Evolutionary conservation across 345 rosid genomes (phyloP).

Genomic region (Gossypium rotundifolium): DNA sequence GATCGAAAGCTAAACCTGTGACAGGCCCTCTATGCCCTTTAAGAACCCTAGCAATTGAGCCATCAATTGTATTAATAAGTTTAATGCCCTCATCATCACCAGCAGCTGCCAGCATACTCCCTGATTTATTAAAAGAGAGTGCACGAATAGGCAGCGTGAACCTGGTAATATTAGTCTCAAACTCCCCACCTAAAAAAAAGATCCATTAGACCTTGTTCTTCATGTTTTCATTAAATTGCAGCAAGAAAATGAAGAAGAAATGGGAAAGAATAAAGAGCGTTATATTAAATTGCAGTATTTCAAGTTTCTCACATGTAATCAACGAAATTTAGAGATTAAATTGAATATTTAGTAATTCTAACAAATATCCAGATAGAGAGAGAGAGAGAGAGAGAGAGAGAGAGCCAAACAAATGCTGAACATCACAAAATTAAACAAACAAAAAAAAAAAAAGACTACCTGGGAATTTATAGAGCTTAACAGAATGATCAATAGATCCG

Average conservation of each 20-base stretch:
- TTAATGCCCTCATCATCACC: constrained; percentile 98
- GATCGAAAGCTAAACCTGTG: constrained; percentile 79
- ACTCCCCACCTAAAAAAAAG: constrained; percentile 64
- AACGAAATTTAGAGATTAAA: background rate
- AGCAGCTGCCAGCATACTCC: constrained; percentile 88
- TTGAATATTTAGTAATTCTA: background rate
- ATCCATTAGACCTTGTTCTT: background rate
- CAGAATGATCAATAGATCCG: constrained; percentile 89
- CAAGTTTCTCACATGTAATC: background rate
- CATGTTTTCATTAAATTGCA: background rate
- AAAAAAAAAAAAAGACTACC: constrained; percentile 26
- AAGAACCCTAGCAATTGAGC: constrained; percentile 82
- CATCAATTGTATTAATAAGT: constrained; percentile 84
- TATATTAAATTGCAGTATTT: background rate
- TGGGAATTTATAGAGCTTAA: constrained; percentile 96
- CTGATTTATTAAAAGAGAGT: constrained; percentile 79
- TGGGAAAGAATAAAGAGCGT: too few relatives aligned
- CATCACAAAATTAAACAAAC: background rate
- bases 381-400: background rate
- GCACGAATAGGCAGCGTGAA: constrained; percentile 86
- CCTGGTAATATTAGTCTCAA: constrained; percentile 84
- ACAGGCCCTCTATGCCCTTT: constrained; percentile 86
- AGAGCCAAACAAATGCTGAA: background rate
- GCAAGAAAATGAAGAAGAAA: background rate
- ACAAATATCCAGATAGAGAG: background rate